phyloP scores from a whole-genome alignment of 139 green algal species.

The Klebsormidium nitens region DNA sequence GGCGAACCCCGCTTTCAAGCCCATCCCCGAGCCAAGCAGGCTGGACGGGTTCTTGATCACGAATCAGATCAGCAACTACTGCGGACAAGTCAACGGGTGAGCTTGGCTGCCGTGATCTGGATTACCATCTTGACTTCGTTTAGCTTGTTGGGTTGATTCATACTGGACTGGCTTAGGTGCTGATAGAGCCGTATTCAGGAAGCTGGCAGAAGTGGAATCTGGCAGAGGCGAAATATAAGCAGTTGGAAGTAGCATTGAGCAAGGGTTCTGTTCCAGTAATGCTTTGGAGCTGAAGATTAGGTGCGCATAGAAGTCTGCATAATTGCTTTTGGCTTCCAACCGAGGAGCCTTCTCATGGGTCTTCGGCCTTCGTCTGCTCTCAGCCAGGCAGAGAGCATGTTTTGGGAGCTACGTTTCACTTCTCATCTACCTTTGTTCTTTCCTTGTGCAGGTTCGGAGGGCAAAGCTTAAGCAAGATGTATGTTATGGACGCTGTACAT shows the following conservation, averaged over 20 bases:
- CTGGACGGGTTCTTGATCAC: conserved; percentile 85
- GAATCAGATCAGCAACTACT: conserved; percentile 54
- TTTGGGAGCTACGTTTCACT: too few relatives aligned
- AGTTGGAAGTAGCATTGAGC: not conserved
- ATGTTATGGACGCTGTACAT: conserved; percentile 40
- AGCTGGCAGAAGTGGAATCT: not conserved
- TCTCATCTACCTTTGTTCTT: conserved; percentile 4
- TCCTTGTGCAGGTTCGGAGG: conserved; percentile 27
- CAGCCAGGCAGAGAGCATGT: too few relatives aligned
- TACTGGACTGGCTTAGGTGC: conserved; percentile 1
- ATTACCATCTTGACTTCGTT: not conserved
- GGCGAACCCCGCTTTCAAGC: conserved; percentile 70
- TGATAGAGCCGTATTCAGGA: conserved; percentile 3
- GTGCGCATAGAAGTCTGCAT: too few relatives aligned
- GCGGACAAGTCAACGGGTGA: conserved; percentile 41
- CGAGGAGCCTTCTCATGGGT: not conserved
- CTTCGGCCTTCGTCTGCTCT: not conserved
- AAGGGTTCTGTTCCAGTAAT: not conserved
- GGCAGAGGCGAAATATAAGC: not conserved
- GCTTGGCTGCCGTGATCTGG: not conserved
- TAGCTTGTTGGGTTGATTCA: conserved; percentile 4
- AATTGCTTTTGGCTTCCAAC: not conserved
- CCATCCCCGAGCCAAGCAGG: conserved; percentile 73
- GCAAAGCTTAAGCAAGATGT: conserved; percentile 35
- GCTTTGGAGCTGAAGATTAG: not conserved